These are phyloP conservation scores for Ambrosia hybrid DNA, from an alignment of 140 eudicot genomes.

Conservation along the genomic window DNA sequence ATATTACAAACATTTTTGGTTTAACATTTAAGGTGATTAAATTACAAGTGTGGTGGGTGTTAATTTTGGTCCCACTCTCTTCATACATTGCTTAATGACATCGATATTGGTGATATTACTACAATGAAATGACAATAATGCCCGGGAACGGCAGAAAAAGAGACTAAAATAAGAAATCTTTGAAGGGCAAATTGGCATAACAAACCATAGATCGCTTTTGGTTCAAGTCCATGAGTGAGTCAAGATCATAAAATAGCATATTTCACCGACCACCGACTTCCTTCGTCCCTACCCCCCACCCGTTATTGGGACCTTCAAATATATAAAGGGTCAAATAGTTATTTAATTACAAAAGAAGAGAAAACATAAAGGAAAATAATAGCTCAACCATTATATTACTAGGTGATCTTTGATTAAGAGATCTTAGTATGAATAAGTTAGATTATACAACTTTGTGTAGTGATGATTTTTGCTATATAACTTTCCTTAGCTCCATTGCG, in stretches of 20 bases:
- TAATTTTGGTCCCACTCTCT: conserved; percentile 11
- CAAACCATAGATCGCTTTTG: conserved; percentile 3
- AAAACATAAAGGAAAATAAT: too few relatives aligned
- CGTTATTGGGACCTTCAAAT: not conserved
- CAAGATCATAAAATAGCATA: conserved; percentile 11
- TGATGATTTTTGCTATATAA: too few relatives aligned
- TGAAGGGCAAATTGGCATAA: conserved; percentile 15
- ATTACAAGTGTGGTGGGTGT: conserved; percentile 10
- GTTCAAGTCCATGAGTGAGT: not conserved
- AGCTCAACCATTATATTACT: too few relatives aligned
- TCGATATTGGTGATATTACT: not conserved
- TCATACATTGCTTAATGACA: conserved; percentile 6
- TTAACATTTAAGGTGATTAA: not conserved
- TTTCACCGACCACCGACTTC: conserved; percentile 30
- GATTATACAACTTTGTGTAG: too few relatives aligned
- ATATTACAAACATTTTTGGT: not conserved
- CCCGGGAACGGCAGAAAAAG: not conserved
- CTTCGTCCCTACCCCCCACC: not conserved
- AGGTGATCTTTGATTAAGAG: too few relatives aligned
- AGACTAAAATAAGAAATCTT: not conserved
- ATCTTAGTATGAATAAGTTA: too few relatives aligned
- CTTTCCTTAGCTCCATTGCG: too few relatives aligned
- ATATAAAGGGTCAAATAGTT: not conserved
- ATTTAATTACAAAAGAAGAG: not conserved
- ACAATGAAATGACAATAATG: not conserved